Evolutionary conservation across 495 filamentous ascomycete species (phyloP), one percentile per base, ranked within the genome.

Genomic region (Chaetomium tenue): DNA sequence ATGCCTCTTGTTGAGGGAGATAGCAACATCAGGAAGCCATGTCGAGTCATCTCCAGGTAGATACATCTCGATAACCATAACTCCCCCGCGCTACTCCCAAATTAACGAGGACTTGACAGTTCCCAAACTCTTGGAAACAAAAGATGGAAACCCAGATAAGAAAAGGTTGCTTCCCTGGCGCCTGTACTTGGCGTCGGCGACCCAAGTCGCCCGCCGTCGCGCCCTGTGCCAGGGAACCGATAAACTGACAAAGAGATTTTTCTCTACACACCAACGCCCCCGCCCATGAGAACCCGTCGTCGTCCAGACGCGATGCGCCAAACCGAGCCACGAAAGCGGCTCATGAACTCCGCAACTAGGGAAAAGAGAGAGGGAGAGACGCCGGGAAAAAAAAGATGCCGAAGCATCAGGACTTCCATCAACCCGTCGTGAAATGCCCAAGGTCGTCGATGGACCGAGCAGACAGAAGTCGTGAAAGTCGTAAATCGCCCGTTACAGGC

Each of bases 41-140:
- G 23, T 42, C 47, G 56, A 59, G 56, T 33, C 63, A 59, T 47
- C 46, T 54, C 33, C 53, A 64, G 12, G 55, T 53, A 64, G 63
- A 59, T 64, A 59, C 63, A 64, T 50, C 63, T 37, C 47, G 46
- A 46, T 40, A 37, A 54, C 53, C 55, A 44, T 39, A 12, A 6
- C 47, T 37, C 55, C 55, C 12, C 33, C 37, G 30, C 28, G 42
- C 23, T 63, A n/a, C 56, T 37, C 42, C 54, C 63, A 64, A 63
- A 53, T 64, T 59, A 46, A 52, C 48, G 46, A 64, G 42, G 63
- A 52, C 46, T 40, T 44, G n/a, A 11, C 26, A 47, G 39, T 46
- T 57, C 53, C 47, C 62, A 46, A 64, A 23, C 9, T 33, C 15
- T 20, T 39, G 53, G 44, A 58, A 64, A 58, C 53, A 57, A 57